Evolutionary conservation across 1,284 basidiomycete genomes (phyloP), one percentile per base, ranked within the genome.

Genomic region (Phlebopus sp.): DNA sequence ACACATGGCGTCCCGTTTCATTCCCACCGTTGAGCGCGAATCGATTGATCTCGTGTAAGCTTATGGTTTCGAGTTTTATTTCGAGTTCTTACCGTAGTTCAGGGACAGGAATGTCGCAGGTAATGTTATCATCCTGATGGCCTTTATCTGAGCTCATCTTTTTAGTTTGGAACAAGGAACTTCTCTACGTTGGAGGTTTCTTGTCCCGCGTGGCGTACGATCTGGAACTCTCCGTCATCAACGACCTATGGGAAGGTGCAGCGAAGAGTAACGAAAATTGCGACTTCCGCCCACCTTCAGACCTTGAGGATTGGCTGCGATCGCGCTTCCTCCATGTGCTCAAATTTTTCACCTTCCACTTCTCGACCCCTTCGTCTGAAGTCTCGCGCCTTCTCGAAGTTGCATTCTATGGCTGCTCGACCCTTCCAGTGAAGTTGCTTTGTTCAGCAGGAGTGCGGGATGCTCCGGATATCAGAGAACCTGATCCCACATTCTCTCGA

Each of bases 21-120:
- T 99, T 50, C 93, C 94, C 1, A 99, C 96, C 0, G 96, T 99
- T 2, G 96, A 99, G 69, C 82, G 96, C 54, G 96, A 99, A 69
- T 92, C 90, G 0, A 86, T 97, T 54, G 94, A 97, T 68, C 72
- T 94, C 5, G 85, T 91, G 81, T 89, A 63, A 67, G 82, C 70
- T 18, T 10, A 19, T 35, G 10, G 18, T 35, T 53, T 55, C 58
- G 7, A 3, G 17, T 4, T 38, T 36, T 30, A 31, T 9, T 35
- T 15, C n/a, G 19, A 6, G 6, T 40, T 10, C 47, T 62, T 15
- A 59, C 15, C 18, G 15, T 15, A 34, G 44, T 51, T 10, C 42
- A 90, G 86, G 58, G 90, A 92, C 66, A 81, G 81, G 32, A 85
- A 89, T 62, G 84, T 90, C 23, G 82, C 84, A 31, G 69, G 86